Conservation (phyloP, 2,329 filamentous ascomycete genomes). For the Trichoderma polysporum region DNA sequence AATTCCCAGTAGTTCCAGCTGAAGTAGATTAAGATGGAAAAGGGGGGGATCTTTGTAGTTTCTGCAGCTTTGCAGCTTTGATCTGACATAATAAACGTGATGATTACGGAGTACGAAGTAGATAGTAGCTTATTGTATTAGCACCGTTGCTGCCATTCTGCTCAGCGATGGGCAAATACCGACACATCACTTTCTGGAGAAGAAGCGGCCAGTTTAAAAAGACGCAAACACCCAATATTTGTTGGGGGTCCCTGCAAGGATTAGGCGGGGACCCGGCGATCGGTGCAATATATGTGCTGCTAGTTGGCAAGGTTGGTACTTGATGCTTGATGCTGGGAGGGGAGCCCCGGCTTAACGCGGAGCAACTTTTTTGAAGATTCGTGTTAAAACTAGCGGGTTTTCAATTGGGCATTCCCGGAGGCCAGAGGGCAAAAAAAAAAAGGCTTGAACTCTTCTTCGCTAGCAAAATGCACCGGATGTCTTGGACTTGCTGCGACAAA, state of each 20-base stretch:
- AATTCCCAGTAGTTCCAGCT: not conserved
- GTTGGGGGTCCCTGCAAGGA: not conserved
- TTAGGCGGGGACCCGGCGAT: not conserved
- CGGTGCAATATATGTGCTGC: not conserved
- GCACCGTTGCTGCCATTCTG: not conserved
- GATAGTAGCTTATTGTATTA: not conserved
- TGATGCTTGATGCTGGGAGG: not conserved
- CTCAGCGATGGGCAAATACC: not conserved
- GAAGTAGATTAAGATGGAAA: not conserved
- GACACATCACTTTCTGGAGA: not conserved
- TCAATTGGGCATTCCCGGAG: not conserved
- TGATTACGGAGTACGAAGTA: no score
- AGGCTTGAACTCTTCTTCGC: not conserved
- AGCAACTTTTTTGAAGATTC: no score
- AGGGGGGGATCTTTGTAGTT: not conserved
- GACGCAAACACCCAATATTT: not conserved
- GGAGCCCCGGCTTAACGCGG: not conserved
- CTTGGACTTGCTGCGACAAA: slow-evolving; percentile 2
- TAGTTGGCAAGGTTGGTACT: not conserved
- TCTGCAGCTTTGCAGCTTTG: not conserved
- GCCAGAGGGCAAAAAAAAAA: not conserved
- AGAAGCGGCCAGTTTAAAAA: not conserved
- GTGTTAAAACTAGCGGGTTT: no score
- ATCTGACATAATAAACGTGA: not conserved
- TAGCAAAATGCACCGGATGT: not conserved